phyloP scores from a whole-genome alignment of 2,329 filamentous ascomycete genomes.

The Fusarium haematococcum region DNA sequence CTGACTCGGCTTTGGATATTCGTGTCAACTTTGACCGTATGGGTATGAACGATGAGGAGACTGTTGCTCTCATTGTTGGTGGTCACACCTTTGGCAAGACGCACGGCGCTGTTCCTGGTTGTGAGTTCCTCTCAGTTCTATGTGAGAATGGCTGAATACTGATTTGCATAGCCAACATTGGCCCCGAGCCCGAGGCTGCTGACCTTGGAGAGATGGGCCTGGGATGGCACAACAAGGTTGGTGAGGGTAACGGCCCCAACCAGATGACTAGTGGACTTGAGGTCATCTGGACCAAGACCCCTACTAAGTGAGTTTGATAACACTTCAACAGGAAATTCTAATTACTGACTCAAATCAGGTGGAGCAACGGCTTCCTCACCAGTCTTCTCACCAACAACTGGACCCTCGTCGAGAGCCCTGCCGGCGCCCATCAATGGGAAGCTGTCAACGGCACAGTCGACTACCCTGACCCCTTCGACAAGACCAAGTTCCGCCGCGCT shows the following conservation, averaged over 20 bases:
- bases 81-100: slow-evolving; percentile 86
- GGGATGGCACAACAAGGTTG: slow-evolving; percentile 76
- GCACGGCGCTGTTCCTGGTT: slow-evolving; percentile 75
- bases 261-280: slow-evolving; percentile 82
- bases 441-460: slow-evolving; percentile 76
- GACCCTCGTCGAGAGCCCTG: slow-evolving; percentile 80
- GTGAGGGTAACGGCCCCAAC: slow-evolving; percentile 75
- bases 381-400: slow-evolving; percentile 84
- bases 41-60: slow-evolving; percentile 88
- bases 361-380: slow-evolving; percentile 80
- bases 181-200: slow-evolving; percentile 75
- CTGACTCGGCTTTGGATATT: slow-evolving; percentile 78
- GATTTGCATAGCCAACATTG: slow-evolving; percentile 61
- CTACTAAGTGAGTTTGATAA: slow-evolving; percentile 62
- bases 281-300: slow-evolving; percentile 83
- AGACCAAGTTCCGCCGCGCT: slow-evolving; percentile 78
- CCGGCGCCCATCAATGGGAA: slow-evolving; percentile 81
- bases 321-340: not conserved
- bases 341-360: slow-evolving; percentile 49
- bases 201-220: slow-evolving; percentile 75
- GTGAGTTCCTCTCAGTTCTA: slow-evolving; percentile 36
- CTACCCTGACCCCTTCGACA: slow-evolving; percentile 78
- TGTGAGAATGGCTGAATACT: not conserved
- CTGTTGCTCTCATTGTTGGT: slow-evolving; percentile 81
- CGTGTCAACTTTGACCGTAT: slow-evolving; percentile 81